Evolutionary conservation across 306 rosid species (phyloP).

Genomic region (Dicorynia guianensis): DNA sequence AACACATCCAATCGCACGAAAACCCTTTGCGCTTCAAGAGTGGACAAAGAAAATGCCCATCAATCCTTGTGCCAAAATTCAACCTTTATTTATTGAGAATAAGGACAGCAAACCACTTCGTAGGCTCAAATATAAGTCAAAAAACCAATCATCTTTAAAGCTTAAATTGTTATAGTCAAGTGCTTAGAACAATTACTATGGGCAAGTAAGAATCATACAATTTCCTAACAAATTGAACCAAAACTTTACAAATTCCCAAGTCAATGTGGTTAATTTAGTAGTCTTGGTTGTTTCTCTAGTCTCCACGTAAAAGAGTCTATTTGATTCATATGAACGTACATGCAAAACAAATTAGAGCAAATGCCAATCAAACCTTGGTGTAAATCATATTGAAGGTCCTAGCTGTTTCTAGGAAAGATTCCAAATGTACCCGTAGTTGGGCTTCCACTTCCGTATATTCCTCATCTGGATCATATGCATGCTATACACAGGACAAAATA

Average conservation of each 20-base stretch:
- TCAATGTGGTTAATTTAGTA: neutral
- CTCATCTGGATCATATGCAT: conserved; percentile 94
- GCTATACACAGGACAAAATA: conserved; percentile 54
- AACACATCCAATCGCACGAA: no score
- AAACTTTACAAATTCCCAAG: conserved; percentile 4
- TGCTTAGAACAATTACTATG: conserved; percentile 13
- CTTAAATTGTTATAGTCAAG: no score
- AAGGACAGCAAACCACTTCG: no score
- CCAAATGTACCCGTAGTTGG: conserved; percentile 82
- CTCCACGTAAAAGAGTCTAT: conserved; percentile 4
- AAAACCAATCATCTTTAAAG: no score
- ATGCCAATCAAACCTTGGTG: conserved; percentile 68
- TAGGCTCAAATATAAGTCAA: no score
- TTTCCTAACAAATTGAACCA: neutral
- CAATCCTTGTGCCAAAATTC: no score
- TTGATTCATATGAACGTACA: conserved; percentile 5
- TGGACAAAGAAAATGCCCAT: no score
- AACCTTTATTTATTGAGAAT: no score
- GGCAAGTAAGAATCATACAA: conserved; percentile 24
- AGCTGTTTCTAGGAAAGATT: conserved; percentile 95
- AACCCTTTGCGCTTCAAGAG: no score
- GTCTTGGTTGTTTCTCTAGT: conserved; percentile 24
- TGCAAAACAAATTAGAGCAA: conserved; percentile 19
- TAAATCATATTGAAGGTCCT: conserved; percentile 86
- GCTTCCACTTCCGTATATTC: conserved; percentile 86